Evolutionary conservation across 768 basidiomycete species (phyloP), one percentile per base, ranked within the genome.

Genomic region (Pulveroboletus sp.): DNA sequence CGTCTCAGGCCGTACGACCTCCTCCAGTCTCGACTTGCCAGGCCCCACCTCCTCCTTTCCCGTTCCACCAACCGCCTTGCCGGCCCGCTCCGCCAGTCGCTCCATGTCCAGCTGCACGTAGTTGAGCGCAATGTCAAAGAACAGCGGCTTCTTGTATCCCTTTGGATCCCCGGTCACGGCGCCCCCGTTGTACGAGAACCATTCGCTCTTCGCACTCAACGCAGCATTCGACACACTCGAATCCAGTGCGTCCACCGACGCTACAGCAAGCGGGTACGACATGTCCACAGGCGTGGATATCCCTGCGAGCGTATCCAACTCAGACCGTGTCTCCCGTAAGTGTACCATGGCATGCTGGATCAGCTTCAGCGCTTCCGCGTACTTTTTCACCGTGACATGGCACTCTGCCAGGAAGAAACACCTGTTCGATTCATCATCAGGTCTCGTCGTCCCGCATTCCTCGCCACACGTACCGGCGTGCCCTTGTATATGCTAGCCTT

Each of bases 41-140:
- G 67, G 59, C n/a, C 62, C 62, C 19, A 31, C 62, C 42, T 37
- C 59, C 2, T 60, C 58, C 47, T 11, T 61, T 5, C 10, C 26
- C 19, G 36, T 43, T 10, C 63, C 49, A 8, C 58, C 55, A 2
- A 69, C 47, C 12, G 65, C 64, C 70, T 82, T 84, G 2, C 92
- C 92, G 4, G 85, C 88, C 16, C 86, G 74, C 50, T 76, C 78
- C 59, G 82, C 70, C 50, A 96, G 68, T 43, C 79, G 71, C 38
- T 89, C 86, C 82, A 93, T 85, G 60, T 93, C 89, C 51, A 93
- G 68, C 55, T 88, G 82, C 47, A 91, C 84, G 62, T 95, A 96
- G 68, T 95, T 96, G 60, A 93, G 81, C 16, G 92, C 93, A 53
- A 92, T 87, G 64, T 96, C 90, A 69, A 94, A 96, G 74, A 97